Base-by-base conservation (phyloP, 768 basidiomycete species). In the Pulveroboletus ravenelii region DNA sequence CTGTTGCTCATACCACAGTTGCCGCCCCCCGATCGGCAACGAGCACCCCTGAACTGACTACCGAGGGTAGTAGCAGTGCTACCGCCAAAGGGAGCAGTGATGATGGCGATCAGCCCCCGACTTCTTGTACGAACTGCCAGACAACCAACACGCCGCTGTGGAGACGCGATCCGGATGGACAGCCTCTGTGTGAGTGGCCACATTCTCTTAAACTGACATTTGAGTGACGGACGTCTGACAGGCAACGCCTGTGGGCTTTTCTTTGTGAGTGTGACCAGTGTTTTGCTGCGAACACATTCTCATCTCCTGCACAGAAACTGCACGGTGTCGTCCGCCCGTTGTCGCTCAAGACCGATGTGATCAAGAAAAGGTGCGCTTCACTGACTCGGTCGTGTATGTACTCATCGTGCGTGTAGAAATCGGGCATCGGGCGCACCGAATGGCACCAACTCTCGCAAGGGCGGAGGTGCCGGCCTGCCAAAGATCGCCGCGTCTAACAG, bases 301-400 rank as follows among this genome's bases (percentile, higher is more conserved):
- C 0, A 69, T 31, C 5, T n/a, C 12, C 34, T 17, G 29, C 59
- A 47, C 59, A 94, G 90, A 97, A 97, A 84, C 73, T 98, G 35
- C 95, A 98, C 62, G 93, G 93, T 41, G 93, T 97, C 44, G 89
- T 93, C 6, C 81, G 95, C 47, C 95, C 95, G 8, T 74, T 95
- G 56, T 94, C 93, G 35, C 78, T 98, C 54, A 96, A 96, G 78
- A 97, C 94, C 38, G 92, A 97, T 66, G 87, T 94, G 41, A 96
- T 95, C 71, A 96, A 97, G 84, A 97, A 96, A 75, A 77, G 90
- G 90, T 90, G 60, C 20, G 72, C 20, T 45, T 51, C 35, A 27
- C 43, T 13, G 13, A 47, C 37, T 50, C 27, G 20, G 31, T 12
- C 29, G 27, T 38, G 17, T 34, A n/a, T n/a, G 13, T 51, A 31